Conservation (phyloP, 1,139 yeast species). For the Lodderomyces margitis region DNA sequence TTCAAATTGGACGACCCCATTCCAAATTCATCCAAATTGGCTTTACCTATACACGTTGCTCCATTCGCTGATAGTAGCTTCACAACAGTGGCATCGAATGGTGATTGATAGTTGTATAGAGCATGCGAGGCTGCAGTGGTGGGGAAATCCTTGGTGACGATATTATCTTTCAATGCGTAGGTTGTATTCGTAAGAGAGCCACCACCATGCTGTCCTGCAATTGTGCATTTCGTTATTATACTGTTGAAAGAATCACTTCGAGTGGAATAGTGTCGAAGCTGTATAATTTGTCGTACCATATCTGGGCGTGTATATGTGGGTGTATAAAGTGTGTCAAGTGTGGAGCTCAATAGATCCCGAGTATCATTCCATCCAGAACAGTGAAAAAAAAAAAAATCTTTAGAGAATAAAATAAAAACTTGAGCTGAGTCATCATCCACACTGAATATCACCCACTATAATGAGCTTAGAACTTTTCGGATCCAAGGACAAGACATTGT, state of each 20-base stretch:
- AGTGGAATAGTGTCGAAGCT: neutral
- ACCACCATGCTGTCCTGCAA: constrained; percentile 2
- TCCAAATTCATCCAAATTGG: constrained; percentile 97
- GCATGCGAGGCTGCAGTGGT: constrained; percentile 79
- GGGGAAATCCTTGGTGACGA: constrained; percentile 58
- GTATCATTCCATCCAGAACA: neutral
- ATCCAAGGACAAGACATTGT: constrained; percentile 37
- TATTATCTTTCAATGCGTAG: constrained; percentile 63
- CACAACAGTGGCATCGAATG: constrained; percentile 79
- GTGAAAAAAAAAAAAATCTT: constrained; percentile 4
- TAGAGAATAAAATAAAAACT: constrained; percentile 3
- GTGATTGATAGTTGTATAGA: constrained; percentile 60
- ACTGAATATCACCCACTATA: neutral
- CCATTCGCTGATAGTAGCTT: constrained; percentile 52
- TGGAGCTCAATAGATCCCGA: neutral
- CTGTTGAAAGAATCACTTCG: constrained; percentile 11
- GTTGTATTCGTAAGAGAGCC: constrained; percentile 14
- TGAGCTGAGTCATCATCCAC: constrained; percentile 11
- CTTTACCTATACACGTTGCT: constrained; percentile 64
- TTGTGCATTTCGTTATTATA: constrained; percentile 6
- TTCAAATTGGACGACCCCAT: constrained; percentile 80
- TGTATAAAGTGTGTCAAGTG: too few species aligned
- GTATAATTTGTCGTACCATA: neutral
- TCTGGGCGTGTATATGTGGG: too few species aligned
- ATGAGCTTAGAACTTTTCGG: constrained; percentile 34